Conservation (phyloP, 148 eudicot genomes). For the Bassia scoparia region DNA sequence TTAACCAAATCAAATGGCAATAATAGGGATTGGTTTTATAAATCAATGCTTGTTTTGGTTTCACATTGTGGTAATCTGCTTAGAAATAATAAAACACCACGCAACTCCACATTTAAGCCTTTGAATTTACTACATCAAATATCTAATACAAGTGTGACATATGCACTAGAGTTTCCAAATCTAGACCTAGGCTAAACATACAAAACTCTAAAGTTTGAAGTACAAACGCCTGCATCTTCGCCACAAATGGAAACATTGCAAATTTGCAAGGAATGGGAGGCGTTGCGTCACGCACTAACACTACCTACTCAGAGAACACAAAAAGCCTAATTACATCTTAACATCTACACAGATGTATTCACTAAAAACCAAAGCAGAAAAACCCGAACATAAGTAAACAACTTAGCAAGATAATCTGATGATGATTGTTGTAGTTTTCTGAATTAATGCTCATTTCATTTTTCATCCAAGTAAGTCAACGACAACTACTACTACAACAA, state of each 20-base stretch:
- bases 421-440: neutral
- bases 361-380: neutral
- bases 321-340: neutral
- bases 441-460: constrained; percentile 2
- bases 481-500: neutral
- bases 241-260: neutral
- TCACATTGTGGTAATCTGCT: too few species aligned
- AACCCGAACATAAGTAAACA: neutral
- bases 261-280: too few species aligned
- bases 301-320: neutral
- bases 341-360: neutral
- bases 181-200: neutral
- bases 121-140: neutral
- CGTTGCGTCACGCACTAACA: too few species aligned
- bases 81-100: too few species aligned
- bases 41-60: too few species aligned
- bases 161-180: neutral
- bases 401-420: neutral
- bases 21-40: too few species aligned
- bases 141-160: neutral
- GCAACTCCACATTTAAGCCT: neutral
- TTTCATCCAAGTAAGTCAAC: neutral
- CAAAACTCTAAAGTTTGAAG: neutral
- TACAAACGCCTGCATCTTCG: neutral
- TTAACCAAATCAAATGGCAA: too few species aligned